Evolutionary conservation across 169 alveolate species (phyloP), one percentile per base, ranked within the genome.

Genomic region (Eimeria tenella): DNA sequence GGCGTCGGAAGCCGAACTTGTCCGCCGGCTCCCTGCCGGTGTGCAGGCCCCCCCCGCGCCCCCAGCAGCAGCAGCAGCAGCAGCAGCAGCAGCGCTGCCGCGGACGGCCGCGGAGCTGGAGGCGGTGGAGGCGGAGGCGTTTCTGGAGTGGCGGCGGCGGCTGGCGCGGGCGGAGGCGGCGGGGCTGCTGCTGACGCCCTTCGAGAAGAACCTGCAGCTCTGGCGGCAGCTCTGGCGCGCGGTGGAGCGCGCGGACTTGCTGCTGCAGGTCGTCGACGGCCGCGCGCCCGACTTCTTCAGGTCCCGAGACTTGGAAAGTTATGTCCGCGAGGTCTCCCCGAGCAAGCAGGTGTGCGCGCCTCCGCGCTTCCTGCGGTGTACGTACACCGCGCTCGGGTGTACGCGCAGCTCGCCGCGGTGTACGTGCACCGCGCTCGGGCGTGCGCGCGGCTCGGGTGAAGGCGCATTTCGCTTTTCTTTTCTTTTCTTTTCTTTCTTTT

Each of bases 221-320:
- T 99, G 99, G 99, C 97, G 98, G 96, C 99, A 99, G 96, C 97
- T 99, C 87, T 99, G 99, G 99, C 98, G 99, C 86, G 99, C 99
- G 8, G 97, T 98, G 13, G 99, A 99, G 77, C 98, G 97, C 92
- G 96, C 99, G 73, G 98, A 99, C 90, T 94, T 99, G 21, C 94
- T 99, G 56, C 97, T 99, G 86, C 98, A 99, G 95, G 98, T 99
- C 53, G 98, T 99, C 15, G 99, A 99, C 96, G 99, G 99, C 7
- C 96, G 99, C 93, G 99, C 99, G 94, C 99, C 99, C 21, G 96
- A 98, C 70, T 99, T 99, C 97, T 99, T 96, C 96, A 95, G 98
- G 62, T 96, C 97, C 93, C 90, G 81, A 50, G 99, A 98, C 94
- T 95, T 98, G 74, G 99, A 98, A 74, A 94, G 77, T 49, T 99